These are phyloP conservation scores for Malus hybrid DNA, from an alignment of 331 rosid species.

Conservation along the genomic window DNA sequence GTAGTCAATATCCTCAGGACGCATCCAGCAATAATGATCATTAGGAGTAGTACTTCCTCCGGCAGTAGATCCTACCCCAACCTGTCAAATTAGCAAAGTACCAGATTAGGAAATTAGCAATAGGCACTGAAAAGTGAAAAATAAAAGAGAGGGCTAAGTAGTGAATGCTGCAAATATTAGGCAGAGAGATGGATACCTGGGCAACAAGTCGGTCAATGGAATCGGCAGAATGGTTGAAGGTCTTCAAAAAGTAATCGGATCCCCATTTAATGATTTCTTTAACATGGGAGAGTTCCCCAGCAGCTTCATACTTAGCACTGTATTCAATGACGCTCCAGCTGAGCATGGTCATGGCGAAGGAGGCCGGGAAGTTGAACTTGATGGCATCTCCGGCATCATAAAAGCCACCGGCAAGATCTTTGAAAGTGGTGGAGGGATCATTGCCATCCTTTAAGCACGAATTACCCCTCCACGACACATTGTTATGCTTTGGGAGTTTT, in stretches of 20 bases:
- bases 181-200: slow-evolving; percentile 35
- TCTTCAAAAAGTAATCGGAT: slow-evolving; percentile 83
- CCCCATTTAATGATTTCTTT: slow-evolving; percentile 96
- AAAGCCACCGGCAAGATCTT: slow-evolving; percentile 82
- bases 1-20: slow-evolving; percentile 95
- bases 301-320: slow-evolving; percentile 87
- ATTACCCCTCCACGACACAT: slow-evolving; percentile 96
- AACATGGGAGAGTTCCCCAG: slow-evolving; percentile 84
- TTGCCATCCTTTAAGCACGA: slow-evolving; percentile 70
- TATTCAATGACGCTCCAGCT: slow-evolving; percentile 99
- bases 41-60: slow-evolving; percentile 65
- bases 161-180: neutral
- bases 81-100: slow-evolving; percentile 37
- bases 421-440: slow-evolving; percentile 26
- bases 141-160: neutral
- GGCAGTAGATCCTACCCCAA: slow-evolving; percentile 72
- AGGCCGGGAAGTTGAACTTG: slow-evolving; percentile 79
- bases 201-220: slow-evolving; percentile 43
- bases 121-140: neutral
- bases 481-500: slow-evolving; percentile 82
- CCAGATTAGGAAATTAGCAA: neutral
- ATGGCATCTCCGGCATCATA: slow-evolving; percentile 98
- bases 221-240: slow-evolving; percentile 81
- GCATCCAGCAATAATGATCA: slow-evolving; percentile 98
- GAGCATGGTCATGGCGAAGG: slow-evolving; percentile 82